Percentiles rank a stretch among this genome's conserved stretches.
phyloP scores from a whole-genome alignment of 768 basidiomycete species.

The Podaxis mareebaensis region DNA sequence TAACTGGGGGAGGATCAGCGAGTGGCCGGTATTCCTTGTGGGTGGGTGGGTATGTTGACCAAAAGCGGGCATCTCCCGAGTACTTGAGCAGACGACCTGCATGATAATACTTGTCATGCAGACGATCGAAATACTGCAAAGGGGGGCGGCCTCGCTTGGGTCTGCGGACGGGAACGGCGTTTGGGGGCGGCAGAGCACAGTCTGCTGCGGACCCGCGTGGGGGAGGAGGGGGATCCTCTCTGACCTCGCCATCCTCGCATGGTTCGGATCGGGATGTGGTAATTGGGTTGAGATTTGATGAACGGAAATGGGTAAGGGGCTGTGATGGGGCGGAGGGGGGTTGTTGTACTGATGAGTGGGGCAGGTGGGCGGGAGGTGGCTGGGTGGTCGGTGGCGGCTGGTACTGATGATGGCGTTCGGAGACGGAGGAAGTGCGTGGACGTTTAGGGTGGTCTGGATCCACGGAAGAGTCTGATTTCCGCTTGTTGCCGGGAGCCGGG shows the following conservation, averaged over 20 bases:
- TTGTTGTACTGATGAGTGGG: slow-evolving; percentile 24
- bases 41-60: slow-evolving; percentile 67
- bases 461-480: slow-evolving; percentile 42
- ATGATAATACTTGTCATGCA: slow-evolving; percentile 70
- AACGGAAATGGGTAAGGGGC: slow-evolving; percentile 20
- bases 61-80: slow-evolving; percentile 78
- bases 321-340: slow-evolving; percentile 27
- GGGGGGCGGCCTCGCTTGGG: slow-evolving; percentile 61
- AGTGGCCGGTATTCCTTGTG: slow-evolving; percentile 68
- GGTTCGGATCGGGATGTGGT: slow-evolving; percentile 40
- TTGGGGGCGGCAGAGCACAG: slow-evolving; percentile 19
- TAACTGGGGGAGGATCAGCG: slow-evolving; percentile 59
- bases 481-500: slow-evolving; percentile 47
- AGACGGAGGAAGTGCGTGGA: slow-evolving; percentile 37
- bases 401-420: slow-evolving; percentile 27
- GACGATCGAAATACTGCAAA: slow-evolving; percentile 49
- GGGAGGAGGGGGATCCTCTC: slow-evolving; percentile 34
- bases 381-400: slow-evolving; percentile 28
- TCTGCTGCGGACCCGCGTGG: slow-evolving; percentile 20
- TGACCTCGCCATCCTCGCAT: slow-evolving; percentile 56
- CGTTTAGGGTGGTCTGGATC: slow-evolving; percentile 48
- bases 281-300: slow-evolving; percentile 23
- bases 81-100: slow-evolving; percentile 79
- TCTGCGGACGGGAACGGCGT: slow-evolving; percentile 60
- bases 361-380: slow-evolving; percentile 25